A percentile compares a stretch with the other conserved stretches of the same genome.
phyloP scores from a whole-genome alignment of 2,329 filamentous ascomycete species.

The Aspergillus carbonarius region DNA sequence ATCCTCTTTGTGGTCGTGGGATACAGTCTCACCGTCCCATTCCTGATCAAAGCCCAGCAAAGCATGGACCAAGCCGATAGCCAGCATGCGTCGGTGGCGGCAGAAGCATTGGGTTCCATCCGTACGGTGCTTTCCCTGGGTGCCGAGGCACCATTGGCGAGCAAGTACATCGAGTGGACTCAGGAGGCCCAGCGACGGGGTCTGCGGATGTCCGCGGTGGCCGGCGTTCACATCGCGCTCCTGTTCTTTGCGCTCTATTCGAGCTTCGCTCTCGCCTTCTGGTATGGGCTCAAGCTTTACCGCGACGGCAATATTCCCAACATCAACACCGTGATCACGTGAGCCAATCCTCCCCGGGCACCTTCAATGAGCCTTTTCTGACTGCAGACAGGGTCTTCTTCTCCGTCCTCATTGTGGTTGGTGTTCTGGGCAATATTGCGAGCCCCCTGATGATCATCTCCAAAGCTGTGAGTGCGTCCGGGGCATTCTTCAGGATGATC shows the following conservation, averaged over 20 bases:
- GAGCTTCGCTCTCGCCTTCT: conserved; percentile 37
- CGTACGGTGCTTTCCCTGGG: conserved; percentile 46
- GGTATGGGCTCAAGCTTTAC: conserved; percentile 38
- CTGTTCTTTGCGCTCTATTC: conserved; percentile 38
- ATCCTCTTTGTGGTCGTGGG: conserved; percentile 45
- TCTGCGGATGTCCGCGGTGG: conserved; percentile 23
- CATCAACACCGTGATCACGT: conserved; percentile 39
- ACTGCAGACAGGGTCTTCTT: conserved; percentile 15
- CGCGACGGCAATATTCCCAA: conserved; percentile 32
- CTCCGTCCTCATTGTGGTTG: conserved; percentile 24
- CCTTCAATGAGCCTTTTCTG: background rate
- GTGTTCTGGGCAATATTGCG: conserved; percentile 26
- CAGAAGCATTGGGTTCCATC: conserved; percentile 43
- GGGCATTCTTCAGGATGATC: conserved; percentile 35
- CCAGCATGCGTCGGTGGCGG: conserved; percentile 39
- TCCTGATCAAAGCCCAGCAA: conserved; percentile 32
- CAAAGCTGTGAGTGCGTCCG: conserved; percentile 33
- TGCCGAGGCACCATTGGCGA: conserved; percentile 37
- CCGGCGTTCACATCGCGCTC: conserved; percentile 33
- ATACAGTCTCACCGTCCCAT: conserved; percentile 32
- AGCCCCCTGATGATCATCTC: conserved; percentile 35
- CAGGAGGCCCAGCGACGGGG: conserved; percentile 36
- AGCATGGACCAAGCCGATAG: conserved; percentile 37
- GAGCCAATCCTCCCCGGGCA: background rate
- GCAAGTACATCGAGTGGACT: conserved; percentile 39